These are phyloP conservation scores for Ciborinia camelliae DNA, from an alignment of 2,329 filamentous ascomycete species.

Conservation along the genomic window DNA sequence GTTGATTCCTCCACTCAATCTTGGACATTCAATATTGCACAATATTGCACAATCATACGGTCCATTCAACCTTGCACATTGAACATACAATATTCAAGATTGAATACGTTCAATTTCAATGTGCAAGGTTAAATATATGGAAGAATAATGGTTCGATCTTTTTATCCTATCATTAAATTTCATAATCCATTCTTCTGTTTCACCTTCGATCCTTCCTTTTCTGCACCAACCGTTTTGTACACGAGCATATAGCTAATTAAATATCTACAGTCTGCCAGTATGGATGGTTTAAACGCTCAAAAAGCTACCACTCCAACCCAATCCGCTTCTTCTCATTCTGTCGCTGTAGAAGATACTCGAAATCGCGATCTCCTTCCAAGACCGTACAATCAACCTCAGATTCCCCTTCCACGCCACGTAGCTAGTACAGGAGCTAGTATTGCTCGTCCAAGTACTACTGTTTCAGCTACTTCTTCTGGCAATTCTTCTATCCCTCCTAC, in stretches of 20 bases:
- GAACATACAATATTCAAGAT: too few relatives aligned
- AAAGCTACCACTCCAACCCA: neutral
- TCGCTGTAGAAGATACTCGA: neutral
- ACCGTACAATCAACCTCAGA: neutral
- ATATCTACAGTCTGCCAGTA: neutral
- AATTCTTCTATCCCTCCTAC: neutral
- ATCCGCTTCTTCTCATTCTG: too few relatives aligned
- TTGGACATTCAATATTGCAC: conserved; percentile 5
- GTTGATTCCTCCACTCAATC: neutral
- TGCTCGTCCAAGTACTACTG: too few relatives aligned
- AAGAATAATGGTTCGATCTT: neutral
- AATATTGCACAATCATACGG: too few relatives aligned
- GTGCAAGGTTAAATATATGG: too few relatives aligned
- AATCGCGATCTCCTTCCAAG: neutral
- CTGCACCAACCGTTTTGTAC: neutral
- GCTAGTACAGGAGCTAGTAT: neutral
- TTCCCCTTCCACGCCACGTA: neutral
- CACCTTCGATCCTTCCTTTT: neutral
- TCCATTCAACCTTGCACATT: too few relatives aligned
- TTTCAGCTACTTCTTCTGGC: neutral
- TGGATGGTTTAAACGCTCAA: neutral
- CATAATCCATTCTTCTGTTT: neutral
- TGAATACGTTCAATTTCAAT: too few relatives aligned
- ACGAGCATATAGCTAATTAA: neutral
- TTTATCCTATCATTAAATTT: neutral